Evolutionary conservation across 2,329 filamentous ascomycete species (phyloP), one percentile per base, ranked within the genome.

Genomic region (Lecanosticta acicola): DNA sequence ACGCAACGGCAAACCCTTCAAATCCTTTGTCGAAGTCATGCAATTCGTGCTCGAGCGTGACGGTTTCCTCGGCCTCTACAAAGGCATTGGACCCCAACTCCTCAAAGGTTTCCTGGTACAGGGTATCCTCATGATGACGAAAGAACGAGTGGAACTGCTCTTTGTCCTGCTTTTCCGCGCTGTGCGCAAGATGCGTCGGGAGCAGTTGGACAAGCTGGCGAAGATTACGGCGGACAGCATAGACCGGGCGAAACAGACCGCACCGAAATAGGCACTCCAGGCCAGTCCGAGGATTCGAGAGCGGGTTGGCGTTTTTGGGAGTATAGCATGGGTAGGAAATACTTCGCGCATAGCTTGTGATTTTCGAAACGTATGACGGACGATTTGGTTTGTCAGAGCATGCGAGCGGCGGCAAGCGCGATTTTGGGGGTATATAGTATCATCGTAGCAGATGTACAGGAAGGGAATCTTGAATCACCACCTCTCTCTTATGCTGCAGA

Each of bases 111-210:
- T 98, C 42, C 66, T 98, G 39, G 93, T 98, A 2, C 93, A 98
- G 64, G 93, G 93, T 40, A 81, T 98, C 45, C 74, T 98, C 32
- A 98, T 98, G 93, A 98, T 96, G 89, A 93, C 89, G 39, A 98
- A 98, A 71, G 93, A 98, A 71, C 80, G 89, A 57, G 87, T 97
- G 68, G 93, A 97, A 67, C 72, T 97, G 13, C 66, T 89, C 36
- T 97, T 96, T 65, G 74, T 97, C 52, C 71, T 95, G 20, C 77
- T 98, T 41, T 83, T 96, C 68, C 80, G 87, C 58, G 94, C 93
- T 59, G 63, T 96, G 43, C 80, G 82, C 56, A 80, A 81, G 56
- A 59, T 94, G 46, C 81, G 80, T 59, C 77, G 81, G 36, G 76
- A 84, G 55, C 83, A 85, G 64, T 71, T 94, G 35, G 76, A 80